phyloP scores from a whole-genome alignment of 1,284 basidiomycete species.

The Tilletia caries region DNA sequence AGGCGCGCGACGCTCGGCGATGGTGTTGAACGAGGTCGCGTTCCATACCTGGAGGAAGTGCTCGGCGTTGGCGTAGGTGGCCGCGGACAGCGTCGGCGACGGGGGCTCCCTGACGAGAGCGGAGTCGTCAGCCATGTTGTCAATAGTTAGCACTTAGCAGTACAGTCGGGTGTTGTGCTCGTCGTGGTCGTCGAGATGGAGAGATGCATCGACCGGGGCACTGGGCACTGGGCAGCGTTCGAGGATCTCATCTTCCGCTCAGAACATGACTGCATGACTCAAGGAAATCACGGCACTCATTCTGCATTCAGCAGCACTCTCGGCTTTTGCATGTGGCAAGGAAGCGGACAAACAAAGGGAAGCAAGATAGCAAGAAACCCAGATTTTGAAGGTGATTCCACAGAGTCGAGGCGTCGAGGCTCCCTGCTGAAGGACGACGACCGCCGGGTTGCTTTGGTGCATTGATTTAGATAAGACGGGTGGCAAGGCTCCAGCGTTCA shows the following conservation, averaged over 20 bases:
- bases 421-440: too few relatives aligned
- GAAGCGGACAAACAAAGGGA: background rate
- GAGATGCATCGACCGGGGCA: too few relatives aligned
- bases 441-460: too few relatives aligned
- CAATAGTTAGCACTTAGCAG: too few relatives aligned
- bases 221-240: too few relatives aligned
- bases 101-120: background rate
- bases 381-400: background rate
- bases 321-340: too few relatives aligned
- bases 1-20: slow-evolving; percentile 15
- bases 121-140: too few relatives aligned
- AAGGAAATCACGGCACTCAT: too few relatives aligned
- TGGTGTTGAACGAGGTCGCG: slow-evolving; percentile 2
- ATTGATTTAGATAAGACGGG: background rate
- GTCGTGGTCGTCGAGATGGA: background rate
- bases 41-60: slow-evolving; percentile 10
- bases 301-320: too few relatives aligned
- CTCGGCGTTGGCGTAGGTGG: slow-evolving; percentile 5
- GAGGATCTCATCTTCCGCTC: too few relatives aligned
- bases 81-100: slow-evolving; percentile 1
- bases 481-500: background rate
- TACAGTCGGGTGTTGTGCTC: background rate
- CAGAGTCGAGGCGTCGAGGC: too few relatives aligned
- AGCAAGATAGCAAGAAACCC: background rate
- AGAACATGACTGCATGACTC: too few relatives aligned